A percentile compares a stretch with the other conserved stretches of the same genome.
Conservation (phyloP, 495 filamentous ascomycete species). For the Aspergillus asperescens region DNA sequence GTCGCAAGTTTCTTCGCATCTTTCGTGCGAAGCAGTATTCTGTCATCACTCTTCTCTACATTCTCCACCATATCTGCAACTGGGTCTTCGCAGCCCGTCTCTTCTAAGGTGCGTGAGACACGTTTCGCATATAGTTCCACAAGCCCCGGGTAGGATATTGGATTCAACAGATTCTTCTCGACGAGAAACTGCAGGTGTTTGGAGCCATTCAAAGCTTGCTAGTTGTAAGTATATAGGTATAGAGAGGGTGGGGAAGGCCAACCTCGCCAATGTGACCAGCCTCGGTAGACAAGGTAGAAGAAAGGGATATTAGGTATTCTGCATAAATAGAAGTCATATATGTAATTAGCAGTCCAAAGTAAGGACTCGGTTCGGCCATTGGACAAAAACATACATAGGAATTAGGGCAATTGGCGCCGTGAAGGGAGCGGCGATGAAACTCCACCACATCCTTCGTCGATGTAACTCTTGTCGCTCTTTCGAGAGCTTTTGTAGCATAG, state of each 20-base stretch:
- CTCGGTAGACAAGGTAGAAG: constrained; percentile 86
- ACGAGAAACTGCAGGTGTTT: constrained; percentile 79
- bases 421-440: constrained; percentile 77
- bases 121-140: constrained; percentile 65
- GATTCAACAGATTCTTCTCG: constrained; percentile 59
- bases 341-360: constrained; percentile 10
- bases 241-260: constrained; percentile 13
- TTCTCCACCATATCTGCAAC: constrained; percentile 36
- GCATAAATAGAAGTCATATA: no score
- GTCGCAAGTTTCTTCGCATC: constrained; percentile 60
- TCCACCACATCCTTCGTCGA: constrained; percentile 69
- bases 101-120: constrained; percentile 24
- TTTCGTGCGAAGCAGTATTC: constrained; percentile 54
- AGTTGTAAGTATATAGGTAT: not conserved
- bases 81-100: constrained; percentile 21
- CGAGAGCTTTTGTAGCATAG: constrained; percentile 56
- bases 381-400: constrained; percentile 61
- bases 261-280: constrained; percentile 66
- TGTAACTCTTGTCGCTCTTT: constrained; percentile 80
- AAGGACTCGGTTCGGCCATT: not conserved
- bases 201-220: constrained; percentile 67
- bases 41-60: constrained; percentile 46
- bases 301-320: constrained; percentile 92
- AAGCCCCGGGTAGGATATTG: constrained; percentile 57
- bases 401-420: constrained; percentile 73